These are phyloP conservation scores for Setaria viridis DNA, from an alignment of 202 grass and related monocot genomes.

Conservation along the genomic window DNA sequence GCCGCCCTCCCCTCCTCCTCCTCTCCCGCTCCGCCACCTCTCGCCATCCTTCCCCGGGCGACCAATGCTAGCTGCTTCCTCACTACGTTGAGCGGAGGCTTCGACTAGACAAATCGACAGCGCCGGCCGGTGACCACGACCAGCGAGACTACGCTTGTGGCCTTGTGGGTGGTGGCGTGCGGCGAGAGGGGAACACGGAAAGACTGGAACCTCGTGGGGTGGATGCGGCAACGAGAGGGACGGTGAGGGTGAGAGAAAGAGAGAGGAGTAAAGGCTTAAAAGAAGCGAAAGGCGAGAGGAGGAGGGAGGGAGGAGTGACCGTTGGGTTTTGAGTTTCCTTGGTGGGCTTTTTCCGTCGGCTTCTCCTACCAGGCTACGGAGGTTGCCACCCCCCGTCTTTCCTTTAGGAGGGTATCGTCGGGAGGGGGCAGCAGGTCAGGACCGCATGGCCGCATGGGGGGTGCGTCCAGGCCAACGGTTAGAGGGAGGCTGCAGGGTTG, in stretches of 20 bases:
- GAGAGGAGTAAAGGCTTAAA: constrained; percentile 51
- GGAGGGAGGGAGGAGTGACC: constrained; percentile 52
- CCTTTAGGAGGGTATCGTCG: not conserved
- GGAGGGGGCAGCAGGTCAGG: not conserved
- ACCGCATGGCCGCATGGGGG: not conserved
- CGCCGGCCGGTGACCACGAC: not conserved
- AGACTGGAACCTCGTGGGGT: constrained; percentile 30
- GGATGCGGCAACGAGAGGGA: constrained; percentile 38
- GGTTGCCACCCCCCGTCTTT: not conserved
- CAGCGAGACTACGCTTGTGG: too few species aligned
- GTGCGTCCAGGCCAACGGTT: not conserved
- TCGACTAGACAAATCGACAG: not conserved
- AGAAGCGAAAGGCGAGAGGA: constrained; percentile 45
- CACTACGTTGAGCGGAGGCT: not conserved
- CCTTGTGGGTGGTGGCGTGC: not conserved
- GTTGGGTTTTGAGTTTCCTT: constrained; percentile 79
- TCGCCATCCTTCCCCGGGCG: constrained; percentile 23
- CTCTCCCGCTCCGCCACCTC: not conserved
- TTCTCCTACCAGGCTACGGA: not conserved
- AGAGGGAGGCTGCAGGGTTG: constrained; percentile 1
- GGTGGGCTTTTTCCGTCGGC: constrained; percentile 18
- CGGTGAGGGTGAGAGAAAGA: not conserved
- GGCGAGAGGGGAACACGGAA: constrained; percentile 10
- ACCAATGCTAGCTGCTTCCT: not conserved
- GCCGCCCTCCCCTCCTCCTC: constrained; percentile 34